Percentiles rank a stretch among this genome's conserved stretches.
These are phyloP conservation scores for Boletus vinaceobasis DNA, from an alignment of 768 basidiomycete species.

Conservation along the genomic window DNA sequence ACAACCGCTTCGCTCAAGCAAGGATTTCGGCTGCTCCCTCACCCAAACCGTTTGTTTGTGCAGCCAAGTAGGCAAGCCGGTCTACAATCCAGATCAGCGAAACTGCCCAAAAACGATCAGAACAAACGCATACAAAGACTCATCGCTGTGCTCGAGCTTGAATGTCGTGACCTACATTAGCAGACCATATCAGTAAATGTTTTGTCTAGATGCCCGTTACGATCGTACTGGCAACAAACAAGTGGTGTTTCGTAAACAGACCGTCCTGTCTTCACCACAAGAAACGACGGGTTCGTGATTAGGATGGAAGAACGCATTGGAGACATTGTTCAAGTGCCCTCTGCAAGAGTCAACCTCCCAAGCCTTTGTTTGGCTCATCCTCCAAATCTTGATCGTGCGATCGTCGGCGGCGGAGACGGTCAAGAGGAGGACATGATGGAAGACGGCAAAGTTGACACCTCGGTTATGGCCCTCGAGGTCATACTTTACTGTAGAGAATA, in stretches of 20 bases:
- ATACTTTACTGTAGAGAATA: slow-evolving; percentile 96
- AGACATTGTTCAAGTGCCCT: slow-evolving; percentile 99
- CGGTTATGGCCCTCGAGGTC: slow-evolving; percentile 95
- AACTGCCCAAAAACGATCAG: background rate
- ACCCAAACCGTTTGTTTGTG: slow-evolving; percentile 90
- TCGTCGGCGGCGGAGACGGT: slow-evolving; percentile 98
- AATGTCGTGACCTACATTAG: slow-evolving; percentile 81
- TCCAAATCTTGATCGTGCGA: slow-evolving; percentile 96
- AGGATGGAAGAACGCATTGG: slow-evolving; percentile 91
- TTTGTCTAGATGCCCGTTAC: background rate
- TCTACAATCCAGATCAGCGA: slow-evolving; percentile 44
- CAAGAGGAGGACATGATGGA: slow-evolving; percentile 94
- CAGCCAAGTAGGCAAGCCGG: slow-evolving; percentile 93
- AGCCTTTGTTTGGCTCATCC: slow-evolving; percentile 98
- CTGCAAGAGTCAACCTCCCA: slow-evolving; percentile 99
- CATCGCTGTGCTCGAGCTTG: slow-evolving; percentile 97
- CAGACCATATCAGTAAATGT: background rate
- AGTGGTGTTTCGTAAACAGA: slow-evolving; percentile 98
- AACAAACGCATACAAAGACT: slow-evolving; percentile 70
- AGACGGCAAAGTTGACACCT: slow-evolving; percentile 94
- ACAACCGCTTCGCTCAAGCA: slow-evolving; percentile 85
- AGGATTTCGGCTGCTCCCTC: slow-evolving; percentile 89
- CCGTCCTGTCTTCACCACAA: slow-evolving; percentile 97
- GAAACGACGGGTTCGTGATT: slow-evolving; percentile 97
- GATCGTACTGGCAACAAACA: slow-evolving; percentile 83